Conservation (phyloP, 805 yeast species). For the Yarrowia sp. region DNA sequence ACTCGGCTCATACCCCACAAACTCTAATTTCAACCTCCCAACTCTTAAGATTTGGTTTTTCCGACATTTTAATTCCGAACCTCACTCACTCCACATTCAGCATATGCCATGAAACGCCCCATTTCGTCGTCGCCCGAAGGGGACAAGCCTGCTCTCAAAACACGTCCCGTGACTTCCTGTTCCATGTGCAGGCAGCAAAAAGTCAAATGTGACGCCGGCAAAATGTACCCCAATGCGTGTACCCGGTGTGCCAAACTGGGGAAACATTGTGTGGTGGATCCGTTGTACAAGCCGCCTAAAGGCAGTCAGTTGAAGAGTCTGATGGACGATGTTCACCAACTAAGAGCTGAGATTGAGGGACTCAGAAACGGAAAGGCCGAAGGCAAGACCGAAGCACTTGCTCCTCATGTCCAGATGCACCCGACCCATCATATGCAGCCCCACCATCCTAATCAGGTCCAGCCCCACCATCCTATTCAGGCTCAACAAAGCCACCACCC, state of each 20-base stretch:
- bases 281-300: constrained; percentile 84
- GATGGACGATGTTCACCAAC: constrained; percentile 79
- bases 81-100: neutral
- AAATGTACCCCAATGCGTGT: constrained; percentile 77
- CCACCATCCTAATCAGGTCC: too few species aligned
- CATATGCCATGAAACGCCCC: constrained; percentile 9
- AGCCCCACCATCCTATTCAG: neutral
- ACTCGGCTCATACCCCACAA: too few species aligned
- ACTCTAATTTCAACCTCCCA: too few species aligned
- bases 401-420: too few species aligned
- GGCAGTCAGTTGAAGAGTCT: constrained; percentile 85
- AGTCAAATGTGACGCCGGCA: constrained; percentile 88
- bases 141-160: constrained; percentile 40
- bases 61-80: too few species aligned
- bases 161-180: constrained; percentile 88
- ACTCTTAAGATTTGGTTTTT: too few species aligned
- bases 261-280: constrained; percentile 82
- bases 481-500: neutral
- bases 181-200: constrained; percentile 94
- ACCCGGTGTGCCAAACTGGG: constrained; percentile 78
- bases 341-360: constrained; percentile 66
- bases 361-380: too few species aligned
- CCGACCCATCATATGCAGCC: neutral
- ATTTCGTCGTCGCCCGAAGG: constrained; percentile 15
- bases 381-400: too few species aligned